A percentile compares a stretch with the other conserved stretches of the same genome.
Evolutionary conservation across 139 green algal species (phyloP).

Genomic region (Picochlorum sp.): DNA sequence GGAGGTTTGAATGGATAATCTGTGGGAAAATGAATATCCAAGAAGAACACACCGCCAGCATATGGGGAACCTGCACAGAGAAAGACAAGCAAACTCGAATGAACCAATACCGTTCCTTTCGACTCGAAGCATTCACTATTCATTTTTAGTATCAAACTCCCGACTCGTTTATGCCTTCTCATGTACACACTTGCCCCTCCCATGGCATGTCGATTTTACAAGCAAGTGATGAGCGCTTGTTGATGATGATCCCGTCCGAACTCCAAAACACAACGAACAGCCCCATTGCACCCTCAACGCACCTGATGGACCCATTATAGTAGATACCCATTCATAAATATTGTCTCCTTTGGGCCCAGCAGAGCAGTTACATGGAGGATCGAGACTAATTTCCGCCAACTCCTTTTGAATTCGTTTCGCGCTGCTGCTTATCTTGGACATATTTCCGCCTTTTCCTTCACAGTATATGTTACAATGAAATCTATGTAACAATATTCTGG

Average conservation of each 20-base stretch:
- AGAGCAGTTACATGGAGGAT: slow-evolving; percentile 85
- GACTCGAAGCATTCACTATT: too few relatives aligned
- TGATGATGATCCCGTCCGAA: background rate
- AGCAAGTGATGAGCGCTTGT: too few relatives aligned
- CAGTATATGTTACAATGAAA: too few relatives aligned
- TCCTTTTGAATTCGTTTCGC: slow-evolving; percentile 86
- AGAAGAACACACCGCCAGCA: slow-evolving; percentile 82
- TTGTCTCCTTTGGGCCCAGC: slow-evolving; percentile 97
- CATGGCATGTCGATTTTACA: too few relatives aligned
- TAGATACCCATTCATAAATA: slow-evolving; percentile 94
- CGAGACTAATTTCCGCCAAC: slow-evolving; percentile 85
- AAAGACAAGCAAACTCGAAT: too few relatives aligned
- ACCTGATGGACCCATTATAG: slow-evolving; percentile 83
- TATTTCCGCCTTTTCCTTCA: too few relatives aligned
- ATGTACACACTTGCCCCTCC: too few relatives aligned
- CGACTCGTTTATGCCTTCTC: too few relatives aligned
- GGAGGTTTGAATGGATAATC: slow-evolving; percentile 96
- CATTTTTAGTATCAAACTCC: too few relatives aligned
- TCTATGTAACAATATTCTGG: too few relatives aligned
- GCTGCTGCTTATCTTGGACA: slow-evolving; percentile 17
- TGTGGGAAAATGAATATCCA: slow-evolving; percentile 87
- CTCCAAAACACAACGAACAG: background rate
- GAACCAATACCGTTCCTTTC: too few relatives aligned
- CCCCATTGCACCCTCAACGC: background rate
- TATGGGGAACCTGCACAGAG: slow-evolving; percentile 70